These are phyloP conservation scores for Lodderomyces jiufengensis DNA, from an alignment of 1,139 yeast genomes.

Conservation along the genomic window DNA sequence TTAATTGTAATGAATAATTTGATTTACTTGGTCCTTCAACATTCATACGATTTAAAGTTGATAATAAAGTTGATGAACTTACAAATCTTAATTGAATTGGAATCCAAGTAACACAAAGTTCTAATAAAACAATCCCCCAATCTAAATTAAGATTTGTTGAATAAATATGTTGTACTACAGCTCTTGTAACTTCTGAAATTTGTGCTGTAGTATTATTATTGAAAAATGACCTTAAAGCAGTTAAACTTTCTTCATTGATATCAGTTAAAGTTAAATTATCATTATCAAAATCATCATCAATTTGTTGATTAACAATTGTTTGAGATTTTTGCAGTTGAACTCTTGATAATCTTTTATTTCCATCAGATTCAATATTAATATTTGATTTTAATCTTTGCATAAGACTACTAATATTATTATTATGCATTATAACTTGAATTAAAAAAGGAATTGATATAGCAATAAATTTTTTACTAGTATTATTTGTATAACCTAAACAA, in stretches of 20 bases:
- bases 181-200: slow-evolving; percentile 43
- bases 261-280: slow-evolving; percentile 23
- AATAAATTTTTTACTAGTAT: slow-evolving; percentile 35
- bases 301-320: slow-evolving; percentile 11
- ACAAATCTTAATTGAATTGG: slow-evolving; percentile 87
- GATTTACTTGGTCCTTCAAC: slow-evolving; percentile 21
- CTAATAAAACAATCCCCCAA: slow-evolving; percentile 61
- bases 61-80: slow-evolving; percentile 47
- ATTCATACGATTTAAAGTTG: slow-evolving; percentile 24
- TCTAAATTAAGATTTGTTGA: slow-evolving; percentile 19
- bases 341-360: slow-evolving; percentile 21
- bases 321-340: slow-evolving; percentile 26
- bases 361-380: slow-evolving; percentile 25
- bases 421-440: slow-evolving; percentile 26
- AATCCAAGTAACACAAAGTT: slow-evolving; percentile 69
- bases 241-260: slow-evolving; percentile 37
- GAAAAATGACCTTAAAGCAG: slow-evolving; percentile 47
- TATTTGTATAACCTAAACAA: slow-evolving; percentile 42
- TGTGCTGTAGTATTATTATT: slow-evolving; percentile 50
- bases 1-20: slow-evolving; percentile 38
- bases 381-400: slow-evolving; percentile 21
- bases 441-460: slow-evolving; percentile 40
- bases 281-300: slow-evolving; percentile 30
- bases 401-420: slow-evolving; percentile 18
- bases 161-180: slow-evolving; percentile 37